These are phyloP conservation scores for Pleurotus djamor DNA, from an alignment of 768 basidiomycete genomes.

Conservation along the genomic window DNA sequence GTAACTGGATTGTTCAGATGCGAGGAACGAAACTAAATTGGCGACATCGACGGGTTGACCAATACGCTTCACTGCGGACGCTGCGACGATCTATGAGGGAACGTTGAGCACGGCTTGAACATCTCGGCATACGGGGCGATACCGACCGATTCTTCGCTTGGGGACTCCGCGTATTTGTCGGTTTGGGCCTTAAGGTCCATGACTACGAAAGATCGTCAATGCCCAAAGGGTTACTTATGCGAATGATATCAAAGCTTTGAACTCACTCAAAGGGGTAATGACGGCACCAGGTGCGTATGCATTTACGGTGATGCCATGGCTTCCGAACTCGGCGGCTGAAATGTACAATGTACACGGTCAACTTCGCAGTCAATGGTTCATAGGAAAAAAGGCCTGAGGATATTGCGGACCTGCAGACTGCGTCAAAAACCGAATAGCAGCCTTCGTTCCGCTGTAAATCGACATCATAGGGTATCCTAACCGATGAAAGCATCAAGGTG, in stretches of 20 bases:
- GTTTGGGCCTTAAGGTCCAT: not conserved
- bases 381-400: no score
- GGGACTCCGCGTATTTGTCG: not conserved
- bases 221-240: not conserved
- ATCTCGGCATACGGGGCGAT: no score
- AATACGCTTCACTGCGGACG: slow-evolving; percentile 8
- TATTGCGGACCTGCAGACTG: slow-evolving; percentile 11
- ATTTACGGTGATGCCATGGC: slow-evolving; percentile 38
- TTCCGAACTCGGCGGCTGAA: slow-evolving; percentile 34
- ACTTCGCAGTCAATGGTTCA: no score
- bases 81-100: slow-evolving; percentile 6
- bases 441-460: slow-evolving; percentile 12
- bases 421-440: slow-evolving; percentile 12
- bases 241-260: not conserved
- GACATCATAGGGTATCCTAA: slow-evolving; percentile 3
- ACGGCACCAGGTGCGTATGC: slow-evolving; percentile 34
- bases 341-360: not conserved
- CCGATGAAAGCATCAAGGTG: not conserved
- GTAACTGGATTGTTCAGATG: slow-evolving; percentile 25
- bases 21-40: slow-evolving; percentile 32
- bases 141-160: not conserved
- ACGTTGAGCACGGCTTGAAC: no score
- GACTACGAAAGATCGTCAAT: not conserved
- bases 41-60: slow-evolving; percentile 28
- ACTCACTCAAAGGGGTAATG: slow-evolving; percentile 10